These are phyloP conservation scores for Paramecium sonneborni DNA, from an alignment of 73 alveolate genomes.

Conservation along the genomic window DNA sequence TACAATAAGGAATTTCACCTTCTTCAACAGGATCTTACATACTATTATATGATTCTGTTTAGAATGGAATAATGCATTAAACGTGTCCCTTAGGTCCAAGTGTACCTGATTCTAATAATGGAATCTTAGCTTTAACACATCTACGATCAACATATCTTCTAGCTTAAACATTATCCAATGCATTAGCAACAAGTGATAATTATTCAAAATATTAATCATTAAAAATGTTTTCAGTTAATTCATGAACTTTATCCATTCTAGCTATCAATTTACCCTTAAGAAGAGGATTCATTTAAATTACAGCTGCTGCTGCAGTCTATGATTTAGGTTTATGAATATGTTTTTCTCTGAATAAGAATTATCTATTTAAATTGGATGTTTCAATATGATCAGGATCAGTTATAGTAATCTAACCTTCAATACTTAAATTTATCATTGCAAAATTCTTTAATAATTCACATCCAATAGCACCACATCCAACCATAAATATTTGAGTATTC, in stretches of 20 bases:
- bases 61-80: constrained; percentile 87
- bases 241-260: constrained; percentile 90
- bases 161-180: constrained; percentile 94
- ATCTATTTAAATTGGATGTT: constrained; percentile 88
- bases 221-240: constrained; percentile 85
- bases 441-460: constrained; percentile 93
- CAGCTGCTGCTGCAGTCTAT: constrained; percentile 96
- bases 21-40: constrained; percentile 92
- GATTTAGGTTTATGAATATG: constrained; percentile 91
- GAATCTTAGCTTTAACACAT: constrained; percentile 82
- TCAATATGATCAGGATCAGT: constrained; percentile 97
- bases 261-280: constrained; percentile 81
- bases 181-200: constrained; percentile 87
- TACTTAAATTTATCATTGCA: constrained; percentile 93
- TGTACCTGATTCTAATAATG: constrained; percentile 93
- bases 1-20: constrained; percentile 93
- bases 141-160: constrained; percentile 92
- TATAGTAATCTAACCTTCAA: constrained; percentile 73
- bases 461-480: constrained; percentile 97
- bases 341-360: constrained; percentile 94
- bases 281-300: constrained; percentile 87
- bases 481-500: constrained; percentile 82
- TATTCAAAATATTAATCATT: constrained; percentile 79
- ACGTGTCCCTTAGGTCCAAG: constrained; percentile 98
- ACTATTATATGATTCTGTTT: constrained; percentile 91